These are phyloP conservation scores for Trichomonas tenax DNA, from an alignment of 208 protist species.

Conservation along the genomic window DNA sequence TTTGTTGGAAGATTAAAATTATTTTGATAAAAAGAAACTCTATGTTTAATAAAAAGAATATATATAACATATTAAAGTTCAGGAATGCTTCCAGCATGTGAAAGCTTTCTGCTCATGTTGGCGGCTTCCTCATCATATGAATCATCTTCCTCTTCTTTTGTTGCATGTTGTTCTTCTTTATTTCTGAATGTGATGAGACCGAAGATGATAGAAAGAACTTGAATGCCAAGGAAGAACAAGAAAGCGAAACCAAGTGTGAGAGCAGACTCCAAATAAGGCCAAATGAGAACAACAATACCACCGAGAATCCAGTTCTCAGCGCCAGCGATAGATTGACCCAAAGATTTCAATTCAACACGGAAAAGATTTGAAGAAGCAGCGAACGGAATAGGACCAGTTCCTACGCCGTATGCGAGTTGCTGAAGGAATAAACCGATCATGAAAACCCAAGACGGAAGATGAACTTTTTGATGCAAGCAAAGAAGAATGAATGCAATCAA, in stretches of 20 bases:
- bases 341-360: background rate
- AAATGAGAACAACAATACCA: background rate
- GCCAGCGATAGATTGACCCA: background rate
- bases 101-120: background rate
- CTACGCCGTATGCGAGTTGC: background rate
- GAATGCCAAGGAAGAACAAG: background rate
- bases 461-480: background rate
- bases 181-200: background rate
- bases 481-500: background rate
- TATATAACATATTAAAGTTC: background rate
- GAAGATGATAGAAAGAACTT: background rate
- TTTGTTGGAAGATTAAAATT: too few relatives aligned
- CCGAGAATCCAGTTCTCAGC: background rate
- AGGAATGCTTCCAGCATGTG: background rate
- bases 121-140: background rate
- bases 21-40: too few relatives aligned
- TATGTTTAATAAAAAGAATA: background rate
- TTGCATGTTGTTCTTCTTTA: background rate
- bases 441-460: background rate
- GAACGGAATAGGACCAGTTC: background rate
- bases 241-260: background rate
- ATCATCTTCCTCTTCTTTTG: background rate
- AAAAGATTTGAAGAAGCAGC: background rate
- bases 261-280: background rate
- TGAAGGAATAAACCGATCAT: background rate